A percentile compares a stretch with the other conserved stretches of the same genome.
Conservation (phyloP, 2,329 filamentous ascomycete genomes). For the Colletotrichum sp. region DNA sequence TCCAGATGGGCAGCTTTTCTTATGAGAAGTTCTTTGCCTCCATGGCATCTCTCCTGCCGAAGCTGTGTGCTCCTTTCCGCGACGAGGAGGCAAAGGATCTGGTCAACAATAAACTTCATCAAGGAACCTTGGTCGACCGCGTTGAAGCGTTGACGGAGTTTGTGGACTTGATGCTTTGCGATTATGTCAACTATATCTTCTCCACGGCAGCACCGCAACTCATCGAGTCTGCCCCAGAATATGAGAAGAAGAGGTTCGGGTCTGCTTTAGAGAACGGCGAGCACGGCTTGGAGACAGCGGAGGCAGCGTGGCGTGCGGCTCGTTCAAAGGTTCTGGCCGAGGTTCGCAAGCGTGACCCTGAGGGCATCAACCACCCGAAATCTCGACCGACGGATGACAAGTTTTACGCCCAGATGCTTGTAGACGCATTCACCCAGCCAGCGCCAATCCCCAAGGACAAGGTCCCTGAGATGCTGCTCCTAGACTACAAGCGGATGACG, state of each 20-base stretch:
- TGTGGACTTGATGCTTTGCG: slow-evolving; percentile 78
- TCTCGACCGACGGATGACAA: slow-evolving; percentile 70
- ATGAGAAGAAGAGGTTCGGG: slow-evolving; percentile 76
- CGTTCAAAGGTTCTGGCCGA: slow-evolving; percentile 69
- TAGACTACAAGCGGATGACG: slow-evolving; percentile 69
- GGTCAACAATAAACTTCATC: slow-evolving; percentile 63
- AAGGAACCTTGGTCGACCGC: slow-evolving; percentile 74
- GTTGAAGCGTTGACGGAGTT: slow-evolving; percentile 77
- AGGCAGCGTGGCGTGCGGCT: slow-evolving; percentile 69
- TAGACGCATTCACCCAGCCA: slow-evolving; percentile 76
- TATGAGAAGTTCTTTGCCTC: slow-evolving; percentile 82
- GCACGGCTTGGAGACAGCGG: slow-evolving; percentile 63
- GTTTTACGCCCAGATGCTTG: slow-evolving; percentile 77
- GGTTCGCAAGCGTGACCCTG: slow-evolving; percentile 70
- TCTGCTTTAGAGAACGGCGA: slow-evolving; percentile 64
- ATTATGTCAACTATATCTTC: slow-evolving; percentile 83
- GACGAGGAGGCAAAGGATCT: slow-evolving; percentile 76
- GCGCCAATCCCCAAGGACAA: slow-evolving; percentile 56
- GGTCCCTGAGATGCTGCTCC: slow-evolving; percentile 75
- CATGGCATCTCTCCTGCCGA: slow-evolving; percentile 76
- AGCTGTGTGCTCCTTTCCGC: slow-evolving; percentile 81
- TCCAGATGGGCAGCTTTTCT: slow-evolving; percentile 74
- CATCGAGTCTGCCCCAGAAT: slow-evolving; percentile 72
- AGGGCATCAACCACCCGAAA: slow-evolving; percentile 65
- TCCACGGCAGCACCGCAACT: slow-evolving; percentile 74